Conservation (phyloP, 495 filamentous ascomycete genomes). For the Aspergillus avenaceus region DNA sequence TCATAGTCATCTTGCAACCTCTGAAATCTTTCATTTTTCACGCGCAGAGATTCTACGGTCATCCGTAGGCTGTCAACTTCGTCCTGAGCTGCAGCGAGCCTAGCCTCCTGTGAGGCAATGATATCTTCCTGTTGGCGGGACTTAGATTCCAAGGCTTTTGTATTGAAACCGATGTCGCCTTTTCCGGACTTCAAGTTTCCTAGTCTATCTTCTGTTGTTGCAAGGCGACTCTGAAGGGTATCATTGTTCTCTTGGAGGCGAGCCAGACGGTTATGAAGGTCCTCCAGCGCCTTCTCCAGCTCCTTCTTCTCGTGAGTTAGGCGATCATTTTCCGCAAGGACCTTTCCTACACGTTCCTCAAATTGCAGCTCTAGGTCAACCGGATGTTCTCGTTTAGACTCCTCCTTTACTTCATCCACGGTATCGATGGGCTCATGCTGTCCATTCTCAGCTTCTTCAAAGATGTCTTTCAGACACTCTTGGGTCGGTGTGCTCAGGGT, state of each 20-base stretch:
- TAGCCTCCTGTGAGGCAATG: constrained; percentile 54
- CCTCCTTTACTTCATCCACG: constrained; percentile 35
- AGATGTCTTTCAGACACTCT: constrained; percentile 45
- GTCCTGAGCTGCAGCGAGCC: constrained; percentile 45
- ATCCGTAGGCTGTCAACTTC: constrained; percentile 39
- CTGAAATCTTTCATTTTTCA: constrained; percentile 47
- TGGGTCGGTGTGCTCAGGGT: constrained; percentile 42
- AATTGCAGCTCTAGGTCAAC: constrained; percentile 49
- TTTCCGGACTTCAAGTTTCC: constrained; percentile 42
- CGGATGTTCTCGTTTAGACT: constrained; percentile 28
- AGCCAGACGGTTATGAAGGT: constrained; percentile 53
- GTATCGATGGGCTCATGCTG: constrained; percentile 32
- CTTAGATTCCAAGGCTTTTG: constrained; percentile 43
- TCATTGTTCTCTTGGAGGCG: constrained; percentile 57
- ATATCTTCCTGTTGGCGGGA: constrained; percentile 53
- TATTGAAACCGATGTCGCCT: constrained; percentile 39
- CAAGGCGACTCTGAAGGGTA: constrained; percentile 40
- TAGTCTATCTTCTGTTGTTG: constrained; percentile 44
- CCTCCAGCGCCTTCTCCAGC: constrained; percentile 48
- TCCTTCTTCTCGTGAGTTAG: constrained; percentile 49
- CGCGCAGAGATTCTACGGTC: constrained; percentile 36
- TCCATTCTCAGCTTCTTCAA: constrained; percentile 44
- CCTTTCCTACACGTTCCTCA: constrained; percentile 51
- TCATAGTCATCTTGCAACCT: constrained; percentile 64
- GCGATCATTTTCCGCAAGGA: constrained; percentile 46